A percentile compares a stretch with the other conserved stretches of the same genome.
phyloP scores from a whole-genome alignment of 441 rosid species.

The Gossypium davidsonii region DNA sequence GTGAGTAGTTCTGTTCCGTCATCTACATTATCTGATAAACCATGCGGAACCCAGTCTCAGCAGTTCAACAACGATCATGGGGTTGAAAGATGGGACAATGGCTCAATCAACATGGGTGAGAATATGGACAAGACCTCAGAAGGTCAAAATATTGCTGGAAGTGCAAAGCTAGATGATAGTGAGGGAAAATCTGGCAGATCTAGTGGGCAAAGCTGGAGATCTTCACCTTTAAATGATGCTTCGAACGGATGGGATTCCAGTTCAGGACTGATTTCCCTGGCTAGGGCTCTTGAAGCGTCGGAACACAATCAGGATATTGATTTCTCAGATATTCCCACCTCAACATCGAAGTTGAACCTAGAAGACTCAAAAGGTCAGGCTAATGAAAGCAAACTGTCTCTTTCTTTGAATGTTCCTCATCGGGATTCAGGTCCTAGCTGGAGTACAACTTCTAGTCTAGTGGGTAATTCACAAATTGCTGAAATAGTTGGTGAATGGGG shows the following conservation, averaged over 20 bases:
- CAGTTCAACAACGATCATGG: constrained; percentile 20
- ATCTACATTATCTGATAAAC: constrained; percentile 35
- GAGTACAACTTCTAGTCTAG: constrained; percentile 68
- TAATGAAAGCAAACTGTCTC: constrained; percentile 44
- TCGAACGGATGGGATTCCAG: constrained; percentile 46
- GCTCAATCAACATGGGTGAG: constrained; percentile 22
- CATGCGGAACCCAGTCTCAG: constrained; percentile 26
- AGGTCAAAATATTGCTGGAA: constrained; percentile 27
- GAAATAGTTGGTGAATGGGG: constrained; percentile 54
- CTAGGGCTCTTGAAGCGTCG: constrained; percentile 31
- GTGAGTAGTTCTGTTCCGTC: constrained; percentile 38
- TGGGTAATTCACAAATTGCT: constrained; percentile 44
- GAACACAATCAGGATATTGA: constrained; percentile 42
- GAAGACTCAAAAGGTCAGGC: constrained; percentile 39
- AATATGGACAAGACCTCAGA: constrained; percentile 24
- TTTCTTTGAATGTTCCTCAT: constrained; percentile 41
- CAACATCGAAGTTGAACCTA: constrained; percentile 36
- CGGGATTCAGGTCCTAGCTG: constrained; percentile 64
- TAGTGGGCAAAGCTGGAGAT: constrained; percentile 56
- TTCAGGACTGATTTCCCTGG: constrained; percentile 33
- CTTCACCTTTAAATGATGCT: constrained; percentile 37
- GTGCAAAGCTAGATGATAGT: constrained; percentile 40
- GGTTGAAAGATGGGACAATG: constrained; percentile 34
- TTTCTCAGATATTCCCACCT: constrained; percentile 44
- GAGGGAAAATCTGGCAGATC: constrained; percentile 41